Conservation (phyloP, 805 yeast genomes). For the Saccharomycopsis javanensis region DNA sequence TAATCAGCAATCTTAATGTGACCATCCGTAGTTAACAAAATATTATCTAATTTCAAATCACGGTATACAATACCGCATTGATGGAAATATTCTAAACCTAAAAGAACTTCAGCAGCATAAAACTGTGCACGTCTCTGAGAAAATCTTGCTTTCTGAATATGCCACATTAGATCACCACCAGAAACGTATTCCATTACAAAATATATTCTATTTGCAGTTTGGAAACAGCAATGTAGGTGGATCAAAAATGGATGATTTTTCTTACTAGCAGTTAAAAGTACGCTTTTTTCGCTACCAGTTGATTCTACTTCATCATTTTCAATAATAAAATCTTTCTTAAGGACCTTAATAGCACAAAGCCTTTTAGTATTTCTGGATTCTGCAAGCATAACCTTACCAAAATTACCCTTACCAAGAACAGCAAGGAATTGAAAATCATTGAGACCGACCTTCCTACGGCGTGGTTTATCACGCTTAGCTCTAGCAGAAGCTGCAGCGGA, state of each 20-base stretch:
- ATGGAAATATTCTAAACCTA: constrained; percentile 88
- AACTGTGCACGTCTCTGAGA: constrained; percentile 89
- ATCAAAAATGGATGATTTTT: constrained; percentile 89
- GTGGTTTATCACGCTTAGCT: background rate
- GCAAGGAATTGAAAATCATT: constrained; percentile 93
- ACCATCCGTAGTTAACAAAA: constrained; percentile 78
- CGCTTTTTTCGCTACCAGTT: constrained; percentile 89
- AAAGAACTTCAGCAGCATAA: constrained; percentile 91
- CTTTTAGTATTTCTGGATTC: constrained; percentile 76
- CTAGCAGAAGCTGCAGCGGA: background rate
- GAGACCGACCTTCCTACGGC: constrained; percentile 72
- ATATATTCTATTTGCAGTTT: constrained; percentile 92
- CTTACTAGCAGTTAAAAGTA: constrained; percentile 54
- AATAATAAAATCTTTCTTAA: constrained; percentile 90
- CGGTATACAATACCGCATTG: constrained; percentile 94
- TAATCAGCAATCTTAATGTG: constrained; percentile 96
- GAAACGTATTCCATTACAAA: constrained; percentile 97
- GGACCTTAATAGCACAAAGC: constrained; percentile 90
- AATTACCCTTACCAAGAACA: constrained; percentile 95
- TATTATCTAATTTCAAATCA: constrained; percentile 92
- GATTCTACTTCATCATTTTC: constrained; percentile 96
- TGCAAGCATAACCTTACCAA: constrained; percentile 96
- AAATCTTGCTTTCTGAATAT: constrained; percentile 85
- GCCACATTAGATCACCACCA: constrained; percentile 99
- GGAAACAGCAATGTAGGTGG: constrained; percentile 90